These are phyloP conservation scores for Diversispora eburnea DNA, from an alignment of 192 early-diverging fungal species.

Conservation along the genomic window DNA sequence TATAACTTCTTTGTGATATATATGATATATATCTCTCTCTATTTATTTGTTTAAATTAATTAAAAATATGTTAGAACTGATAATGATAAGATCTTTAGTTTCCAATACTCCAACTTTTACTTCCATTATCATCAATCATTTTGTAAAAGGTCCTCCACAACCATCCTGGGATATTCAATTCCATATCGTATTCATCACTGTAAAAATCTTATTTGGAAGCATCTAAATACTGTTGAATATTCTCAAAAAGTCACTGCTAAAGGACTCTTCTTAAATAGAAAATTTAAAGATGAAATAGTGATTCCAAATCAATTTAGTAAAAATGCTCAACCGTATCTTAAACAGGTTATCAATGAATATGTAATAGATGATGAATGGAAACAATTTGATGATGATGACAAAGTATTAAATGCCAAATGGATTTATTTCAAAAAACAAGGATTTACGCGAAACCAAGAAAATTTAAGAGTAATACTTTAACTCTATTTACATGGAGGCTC, in stretches of 20 bases:
- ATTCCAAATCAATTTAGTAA: constrained; percentile 35
- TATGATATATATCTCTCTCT: too few relatives aligned
- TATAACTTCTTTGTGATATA: too few relatives aligned
- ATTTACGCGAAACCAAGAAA: constrained; percentile 28
- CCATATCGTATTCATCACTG: constrained; percentile 32
- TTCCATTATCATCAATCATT: constrained; percentile 32
- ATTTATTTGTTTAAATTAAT: too few relatives aligned
- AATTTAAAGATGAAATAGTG: constrained; percentile 27
- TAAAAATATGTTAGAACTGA: constrained; percentile 72
- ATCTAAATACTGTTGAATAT: constrained; percentile 36
- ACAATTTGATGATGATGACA: constrained; percentile 26
- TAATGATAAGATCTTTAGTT: too few relatives aligned
- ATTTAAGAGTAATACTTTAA: constrained; percentile 60
- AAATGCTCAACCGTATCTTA: constrained; percentile 34
- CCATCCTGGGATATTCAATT: constrained; percentile 43
- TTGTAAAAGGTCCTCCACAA: constrained; percentile 39
- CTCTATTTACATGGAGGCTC: constrained; percentile 76
- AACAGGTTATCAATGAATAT: constrained; percentile 35
- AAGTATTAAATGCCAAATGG: constrained; percentile 42
- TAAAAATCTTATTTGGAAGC: constrained; percentile 34
- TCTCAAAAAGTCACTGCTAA: constrained; percentile 33
- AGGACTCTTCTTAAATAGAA: constrained; percentile 18
- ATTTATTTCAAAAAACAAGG: constrained; percentile 31
- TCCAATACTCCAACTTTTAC: constrained; percentile 31
- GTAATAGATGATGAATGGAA: constrained; percentile 50